Conservation (phyloP, 176 grass and related monocot species). For the Zoysia japonica region DNA sequence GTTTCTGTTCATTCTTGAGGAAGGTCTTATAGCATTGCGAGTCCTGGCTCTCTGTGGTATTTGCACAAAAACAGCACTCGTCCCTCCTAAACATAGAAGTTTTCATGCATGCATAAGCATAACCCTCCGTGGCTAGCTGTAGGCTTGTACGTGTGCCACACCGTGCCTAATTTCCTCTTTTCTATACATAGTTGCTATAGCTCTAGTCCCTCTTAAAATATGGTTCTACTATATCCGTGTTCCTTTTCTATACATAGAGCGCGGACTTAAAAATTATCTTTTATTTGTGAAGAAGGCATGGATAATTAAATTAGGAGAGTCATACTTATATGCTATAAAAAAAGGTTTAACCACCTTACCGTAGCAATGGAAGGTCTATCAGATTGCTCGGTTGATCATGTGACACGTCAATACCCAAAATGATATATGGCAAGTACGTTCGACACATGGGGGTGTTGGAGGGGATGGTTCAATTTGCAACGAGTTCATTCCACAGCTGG, state of each 20-base stretch:
- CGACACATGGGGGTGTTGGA: constrained; percentile 61
- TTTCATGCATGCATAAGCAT: neutral
- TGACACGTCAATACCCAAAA: constrained; percentile 85
- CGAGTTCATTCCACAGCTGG: constrained; percentile 84
- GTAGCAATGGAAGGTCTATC: constrained; percentile 84
- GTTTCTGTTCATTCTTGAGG: neutral
- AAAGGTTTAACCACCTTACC: constrained; percentile 31
- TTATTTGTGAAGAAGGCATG: too few relatives aligned
- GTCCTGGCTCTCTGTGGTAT: neutral
- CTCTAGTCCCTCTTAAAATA: too few relatives aligned
- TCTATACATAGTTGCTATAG: neutral
- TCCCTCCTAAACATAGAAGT: neutral
- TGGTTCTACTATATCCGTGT: too few relatives aligned
- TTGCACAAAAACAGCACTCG: neutral
- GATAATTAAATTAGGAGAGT: too few relatives aligned
- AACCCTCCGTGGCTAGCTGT: neutral
- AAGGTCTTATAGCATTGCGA: neutral
- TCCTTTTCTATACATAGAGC: neutral
- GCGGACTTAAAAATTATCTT: too few relatives aligned
- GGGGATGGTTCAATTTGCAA: constrained; percentile 55
- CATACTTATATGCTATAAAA: too few relatives aligned
- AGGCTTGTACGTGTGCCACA: neutral
- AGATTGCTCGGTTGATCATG: constrained; percentile 72
- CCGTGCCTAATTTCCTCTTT: neutral
- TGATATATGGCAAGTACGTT: constrained; percentile 54